Evolutionary conservation across 495 filamentous ascomycete genomes (phyloP).

Genomic region (Massariosphaeria phaeospora): DNA sequence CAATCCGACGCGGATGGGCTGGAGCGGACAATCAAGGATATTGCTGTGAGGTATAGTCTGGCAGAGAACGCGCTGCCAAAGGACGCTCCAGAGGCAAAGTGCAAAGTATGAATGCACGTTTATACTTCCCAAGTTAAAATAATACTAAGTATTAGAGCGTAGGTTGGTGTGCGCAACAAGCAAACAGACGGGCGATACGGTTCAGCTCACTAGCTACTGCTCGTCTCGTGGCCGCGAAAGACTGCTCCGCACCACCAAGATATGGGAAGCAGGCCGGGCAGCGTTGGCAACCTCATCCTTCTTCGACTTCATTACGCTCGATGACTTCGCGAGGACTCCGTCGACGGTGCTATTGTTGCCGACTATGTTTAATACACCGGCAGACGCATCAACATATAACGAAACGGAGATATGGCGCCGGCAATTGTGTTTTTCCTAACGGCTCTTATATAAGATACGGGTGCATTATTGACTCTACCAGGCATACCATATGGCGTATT

Average conservation of each 20-base stretch:
- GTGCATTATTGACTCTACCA: too few relatives aligned
- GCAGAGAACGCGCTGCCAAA: slow-evolving; percentile 43
- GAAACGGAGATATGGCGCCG: too few relatives aligned
- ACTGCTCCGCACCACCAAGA: slow-evolving; percentile 23
- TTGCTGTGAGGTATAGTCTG: slow-evolving; percentile 39
- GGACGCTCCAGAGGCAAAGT: slow-evolving; percentile 38
- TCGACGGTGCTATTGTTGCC: too few relatives aligned
- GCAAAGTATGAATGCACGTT: slow-evolving; percentile 33
- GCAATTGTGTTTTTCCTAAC: too few relatives aligned
- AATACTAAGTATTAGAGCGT: background rate
- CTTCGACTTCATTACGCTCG: slow-evolving; percentile 37
- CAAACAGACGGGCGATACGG: slow-evolving; percentile 17
- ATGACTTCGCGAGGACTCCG: too few relatives aligned
- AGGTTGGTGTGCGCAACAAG: slow-evolving; percentile 19
- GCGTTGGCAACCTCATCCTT: slow-evolving; percentile 19
- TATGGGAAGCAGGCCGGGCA: slow-evolving; percentile 19
- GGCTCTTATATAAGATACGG: too few relatives aligned
- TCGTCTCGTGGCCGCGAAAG: slow-evolving; percentile 9
- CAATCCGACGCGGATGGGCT: slow-evolving; percentile 44
- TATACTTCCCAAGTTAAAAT: background rate
- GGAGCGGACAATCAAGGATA: slow-evolving; percentile 43
- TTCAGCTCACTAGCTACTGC: slow-evolving; percentile 13
- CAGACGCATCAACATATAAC: too few relatives aligned
- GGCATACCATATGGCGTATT: too few relatives aligned
- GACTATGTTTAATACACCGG: too few relatives aligned